Conservation (phyloP, 1,284 basidiomycete species). For the Apiotrichum gracile region DNA sequence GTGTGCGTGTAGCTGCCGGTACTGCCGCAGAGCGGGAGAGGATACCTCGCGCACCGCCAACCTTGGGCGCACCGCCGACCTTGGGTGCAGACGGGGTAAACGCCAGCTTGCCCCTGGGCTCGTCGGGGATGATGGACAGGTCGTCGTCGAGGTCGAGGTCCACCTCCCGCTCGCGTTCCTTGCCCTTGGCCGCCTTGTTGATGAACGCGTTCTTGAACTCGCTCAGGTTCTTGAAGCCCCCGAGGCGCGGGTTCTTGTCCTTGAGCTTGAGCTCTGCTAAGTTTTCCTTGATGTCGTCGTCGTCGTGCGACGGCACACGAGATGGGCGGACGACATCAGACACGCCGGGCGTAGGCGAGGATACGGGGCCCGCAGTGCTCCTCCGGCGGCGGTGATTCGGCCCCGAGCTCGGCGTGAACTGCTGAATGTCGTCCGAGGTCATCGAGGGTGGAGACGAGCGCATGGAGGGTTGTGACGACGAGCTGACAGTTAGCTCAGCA, state of each 20-base stretch:
- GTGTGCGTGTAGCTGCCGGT: constrained; percentile 16
- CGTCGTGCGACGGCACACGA: neutral
- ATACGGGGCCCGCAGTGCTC: neutral
- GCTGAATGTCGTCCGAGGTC: constrained; percentile 28
- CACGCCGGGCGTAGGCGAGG: constrained; percentile 18
- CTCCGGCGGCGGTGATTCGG: neutral
- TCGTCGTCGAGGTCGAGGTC: constrained; percentile 17
- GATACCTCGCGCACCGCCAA: constrained; percentile 22
- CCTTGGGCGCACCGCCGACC: neutral
- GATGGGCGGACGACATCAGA: neutral
- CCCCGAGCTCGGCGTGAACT: constrained; percentile 29
- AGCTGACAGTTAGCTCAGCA: neutral
- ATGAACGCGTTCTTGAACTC: neutral
- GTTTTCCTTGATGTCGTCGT: too few species aligned
- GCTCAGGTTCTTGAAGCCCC: too few species aligned
- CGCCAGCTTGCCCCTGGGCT: neutral
- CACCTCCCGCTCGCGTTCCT: neutral
- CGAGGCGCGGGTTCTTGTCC: too few species aligned
- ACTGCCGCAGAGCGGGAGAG: constrained; percentile 4
- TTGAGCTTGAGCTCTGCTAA: too few species aligned
- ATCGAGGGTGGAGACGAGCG: neutral
- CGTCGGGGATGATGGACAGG: constrained; percentile 12
- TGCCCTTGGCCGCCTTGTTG: neutral
- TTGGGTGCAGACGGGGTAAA: neutral
- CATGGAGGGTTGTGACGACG: neutral